phyloP scores from a whole-genome alignment of 768 basidiomycete genomes.

The Collybia nuda region DNA sequence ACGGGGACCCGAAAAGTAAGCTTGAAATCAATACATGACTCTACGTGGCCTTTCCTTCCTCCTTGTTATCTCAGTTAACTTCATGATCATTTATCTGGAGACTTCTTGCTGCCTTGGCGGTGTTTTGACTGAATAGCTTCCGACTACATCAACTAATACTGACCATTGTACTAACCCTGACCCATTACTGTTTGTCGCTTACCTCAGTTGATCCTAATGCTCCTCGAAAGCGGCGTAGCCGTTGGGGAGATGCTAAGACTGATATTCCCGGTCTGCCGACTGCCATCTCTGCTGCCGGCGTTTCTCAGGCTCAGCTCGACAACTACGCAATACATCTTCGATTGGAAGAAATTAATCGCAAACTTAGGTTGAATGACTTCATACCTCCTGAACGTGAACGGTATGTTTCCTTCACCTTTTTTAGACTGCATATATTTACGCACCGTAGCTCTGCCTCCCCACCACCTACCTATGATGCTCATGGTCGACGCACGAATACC shows the following conservation, averaged over 20 bases:
- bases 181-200: conserved; percentile 40
- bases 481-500: conserved; percentile 97
- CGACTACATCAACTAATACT: conserved; percentile 38
- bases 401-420: conserved; percentile 35
- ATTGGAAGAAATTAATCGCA: conserved; percentile 96
- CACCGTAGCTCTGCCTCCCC: conserved; percentile 84
- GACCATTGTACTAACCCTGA: conserved; percentile 62
- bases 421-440: conserved; percentile 25
- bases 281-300: conserved; percentile 89
- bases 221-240: conserved; percentile 92
- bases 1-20: conserved; percentile 77
- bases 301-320: conserved; percentile 94
- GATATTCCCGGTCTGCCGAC: conserved; percentile 93
- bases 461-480: conserved; percentile 94
- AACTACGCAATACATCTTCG: conserved; percentile 96
- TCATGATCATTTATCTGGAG: conserved; percentile 14
- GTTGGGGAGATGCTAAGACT: conserved; percentile 94
- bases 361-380: conserved; percentile 90
- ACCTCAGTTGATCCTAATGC: conserved; percentile 76
- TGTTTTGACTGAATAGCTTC: conserved; percentile 23
- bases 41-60: background rate
- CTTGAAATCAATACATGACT: conserved; percentile 19
- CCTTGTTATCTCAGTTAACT: conserved; percentile 14
- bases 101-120: conserved; percentile 16
- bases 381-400: conserved; percentile 94